Base-by-base conservation (phyloP, 2,329 filamentous ascomycete species). In the Xylariaceae sp. region DNA sequence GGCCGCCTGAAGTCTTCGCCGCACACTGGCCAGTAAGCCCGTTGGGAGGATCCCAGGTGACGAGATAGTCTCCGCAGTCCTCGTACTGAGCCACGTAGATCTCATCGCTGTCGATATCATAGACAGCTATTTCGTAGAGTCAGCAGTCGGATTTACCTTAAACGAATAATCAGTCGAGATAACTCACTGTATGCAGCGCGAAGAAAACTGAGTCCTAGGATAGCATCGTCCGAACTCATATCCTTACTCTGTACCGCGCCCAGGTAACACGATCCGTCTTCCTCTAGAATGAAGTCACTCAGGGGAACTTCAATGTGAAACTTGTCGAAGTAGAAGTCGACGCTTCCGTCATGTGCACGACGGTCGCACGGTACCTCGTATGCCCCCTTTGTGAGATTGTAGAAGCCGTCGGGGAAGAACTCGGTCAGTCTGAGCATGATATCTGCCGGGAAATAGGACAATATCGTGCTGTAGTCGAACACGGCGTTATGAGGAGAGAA, bases 21-120 rank as follows among this genome's bases (percentile, higher is more conserved):
- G 36, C 38, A 39, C 47, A 49, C 4, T 33, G 14, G 2, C 47
- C 47, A 5, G 37, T 16, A 27, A 34, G 41, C 7, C 29, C 6
- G 5, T 28, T 18, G 6, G 23, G 34, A 3, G 36, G 13, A 26
- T 46, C 41, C 46, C 47, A 50, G 2, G 35, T 27, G 15, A 47
- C 14, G 13, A 46, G 6, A 14, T 41, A 3, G n/a, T 46, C 42
- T 12, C 46, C 48, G 17, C 48, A 52, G 21, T 50, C 41, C 26
- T 43, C 36, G 26, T 47, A 52, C 28, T 52, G 50, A 8, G 50
- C 50, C 34, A 52, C 37, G 13, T 43, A 50, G 11, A 52, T 46
- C 5, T 36, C 13, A 9, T 45, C 28, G 1, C 38, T 13, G 16
- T 52, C 50, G n/a, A 42, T 7, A 13, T 52, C 50, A 17, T 50